Base-by-base conservation (phyloP, 1,284 basidiomycete species). In the Moesziomyces antarcticus region DNA sequence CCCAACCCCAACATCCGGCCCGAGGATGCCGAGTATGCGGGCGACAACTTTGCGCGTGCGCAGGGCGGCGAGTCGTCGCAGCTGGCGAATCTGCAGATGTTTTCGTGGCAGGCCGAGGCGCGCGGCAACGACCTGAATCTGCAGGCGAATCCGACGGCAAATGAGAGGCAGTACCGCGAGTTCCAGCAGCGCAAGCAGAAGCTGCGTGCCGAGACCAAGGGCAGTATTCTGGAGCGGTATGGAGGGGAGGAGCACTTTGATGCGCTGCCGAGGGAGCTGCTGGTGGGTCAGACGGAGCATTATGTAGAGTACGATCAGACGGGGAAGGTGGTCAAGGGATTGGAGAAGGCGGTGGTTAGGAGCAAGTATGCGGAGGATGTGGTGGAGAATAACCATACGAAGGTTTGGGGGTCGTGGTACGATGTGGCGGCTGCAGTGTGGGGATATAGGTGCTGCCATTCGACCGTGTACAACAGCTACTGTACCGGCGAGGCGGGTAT, bases 401-500 rank as follows among this genome's bases (percentile, higher is more conserved):
- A 89, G 3, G 90, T 98, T 9, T 99, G 95, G 95, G 97, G 97
- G 27, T 98, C 96, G 35, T 99, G 91, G 90, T 98, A 93, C 85
- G 90, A 93, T 79, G 75, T 87, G 13, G 86, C 88, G 8, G 86
- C 88, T 1, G 89, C 90, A 11, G 84, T 87, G 61, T 99, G 97
- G 97, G 97, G 97, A 48, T 99, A 92, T 85, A 90, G 89, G 30
- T 99, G 97, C 85, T 99, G 97, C 83, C 94, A 97, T 83, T 94
- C 93, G 11, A 88, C 60, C 67, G 86, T 95, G 48, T 91, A 93
- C 79, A 87, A 92, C 49, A 95, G 94, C 10, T 99, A 99, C 84
- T 99, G 96, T 84, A 91, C 95, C 30, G 95, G 95, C 1, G 84
- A 89, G 82, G 93, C 91, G 10, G 95, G 93, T 60, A 97, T 92